A percentile compares a stretch with the other conserved stretches of the same genome.
phyloP scores from a whole-genome alignment of 805 yeast genomes.

The Cyberlindnera samutprakarnensis region DNA sequence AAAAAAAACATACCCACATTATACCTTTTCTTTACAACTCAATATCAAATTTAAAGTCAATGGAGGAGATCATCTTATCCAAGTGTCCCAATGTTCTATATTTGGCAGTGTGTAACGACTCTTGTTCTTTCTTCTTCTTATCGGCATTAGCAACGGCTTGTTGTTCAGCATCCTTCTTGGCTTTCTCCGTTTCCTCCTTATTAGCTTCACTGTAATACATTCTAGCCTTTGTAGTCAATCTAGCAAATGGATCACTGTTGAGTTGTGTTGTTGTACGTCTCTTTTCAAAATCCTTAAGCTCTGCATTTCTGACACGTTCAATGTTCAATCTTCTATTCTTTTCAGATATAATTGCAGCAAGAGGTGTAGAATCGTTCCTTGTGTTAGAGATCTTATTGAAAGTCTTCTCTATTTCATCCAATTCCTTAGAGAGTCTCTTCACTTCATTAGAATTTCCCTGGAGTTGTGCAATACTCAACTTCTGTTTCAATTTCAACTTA shows the following conservation, averaged over 20 bases:
- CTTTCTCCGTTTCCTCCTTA: conserved; percentile 51
- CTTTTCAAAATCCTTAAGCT: conserved; percentile 50
- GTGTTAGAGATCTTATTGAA: conserved; percentile 28
- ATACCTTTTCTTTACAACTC: not conserved
- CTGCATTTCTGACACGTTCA: conserved; percentile 73
- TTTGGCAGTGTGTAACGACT: conserved; percentile 38
- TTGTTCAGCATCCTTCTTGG: conserved; percentile 44
- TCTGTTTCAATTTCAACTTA: conserved; percentile 64
- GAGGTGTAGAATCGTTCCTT: conserved; percentile 26
- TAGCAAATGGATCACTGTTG: conserved; percentile 76
- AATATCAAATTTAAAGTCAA: conserved; percentile 32
- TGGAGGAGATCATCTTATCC: conserved; percentile 39
- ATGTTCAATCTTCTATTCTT: conserved; percentile 81
- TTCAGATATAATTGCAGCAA: conserved; percentile 24
- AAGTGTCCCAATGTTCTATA: conserved; percentile 53
- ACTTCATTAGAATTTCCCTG: conserved; percentile 35
- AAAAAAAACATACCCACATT: too few species aligned
- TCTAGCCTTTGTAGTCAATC: conserved; percentile 82
- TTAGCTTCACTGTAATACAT: conserved; percentile 60
- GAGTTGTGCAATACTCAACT: conserved; percentile 63
- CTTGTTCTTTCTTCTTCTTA: conserved; percentile 38
- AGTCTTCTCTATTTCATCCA: conserved; percentile 32
- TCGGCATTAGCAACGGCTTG: conserved; percentile 33
- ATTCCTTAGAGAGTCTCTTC: conserved; percentile 22
- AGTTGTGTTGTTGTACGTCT: conserved; percentile 36